These are phyloP conservation scores for Blastomyces parvus DNA, from an alignment of 2,329 filamentous ascomycete genomes.

Conservation along the genomic window DNA sequence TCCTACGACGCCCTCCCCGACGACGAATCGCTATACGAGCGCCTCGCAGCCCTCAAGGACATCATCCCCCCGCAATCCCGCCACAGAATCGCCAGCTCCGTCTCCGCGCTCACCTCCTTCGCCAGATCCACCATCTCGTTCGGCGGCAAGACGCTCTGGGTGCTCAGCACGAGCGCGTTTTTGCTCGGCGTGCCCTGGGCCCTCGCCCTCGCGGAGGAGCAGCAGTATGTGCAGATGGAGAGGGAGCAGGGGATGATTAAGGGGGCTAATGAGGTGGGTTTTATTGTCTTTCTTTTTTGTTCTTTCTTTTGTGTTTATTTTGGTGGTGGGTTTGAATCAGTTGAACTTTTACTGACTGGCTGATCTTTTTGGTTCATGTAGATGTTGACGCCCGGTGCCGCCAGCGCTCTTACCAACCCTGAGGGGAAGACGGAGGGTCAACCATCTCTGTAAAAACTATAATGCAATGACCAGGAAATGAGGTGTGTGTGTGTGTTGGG, in stretches of 20 bases:
- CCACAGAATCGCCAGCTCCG: slow-evolving; percentile 54
- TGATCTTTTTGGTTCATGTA: slow-evolving; percentile 13
- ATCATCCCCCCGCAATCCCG: slow-evolving; percentile 66
- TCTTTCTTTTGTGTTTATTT: neutral
- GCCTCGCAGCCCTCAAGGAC: slow-evolving; percentile 62
- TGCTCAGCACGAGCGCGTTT: slow-evolving; percentile 79
- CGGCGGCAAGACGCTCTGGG: slow-evolving; percentile 80
- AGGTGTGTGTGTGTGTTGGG: no score
- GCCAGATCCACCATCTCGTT: slow-evolving; percentile 46
- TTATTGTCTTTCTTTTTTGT: no score
- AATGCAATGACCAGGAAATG: neutral
- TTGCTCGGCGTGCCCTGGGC: slow-evolving; percentile 89
- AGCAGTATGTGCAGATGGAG: slow-evolving; percentile 96
- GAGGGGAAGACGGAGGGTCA: slow-evolving; percentile 25
- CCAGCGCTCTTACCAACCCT: slow-evolving; percentile 15
- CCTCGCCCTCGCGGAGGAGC: slow-evolving; percentile 86
- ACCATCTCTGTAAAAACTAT: slow-evolving; percentile 25
- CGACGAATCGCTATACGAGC: slow-evolving; percentile 54
- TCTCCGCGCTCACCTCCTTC: slow-evolving; percentile 38
- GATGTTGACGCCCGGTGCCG: slow-evolving; percentile 36
- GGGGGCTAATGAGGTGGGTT: slow-evolving; percentile 65
- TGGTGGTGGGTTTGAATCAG: neutral
- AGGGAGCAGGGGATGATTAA: slow-evolving; percentile 94
- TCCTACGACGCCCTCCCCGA: slow-evolving; percentile 51
- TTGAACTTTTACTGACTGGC: no score